Percentiles rank a stretch among this genome's conserved stretches.
These are phyloP conservation scores for Ceratorhiza oryzae-sativae DNA, from an alignment of 1,284 basidiomycete genomes.

Conservation along the genomic window DNA sequence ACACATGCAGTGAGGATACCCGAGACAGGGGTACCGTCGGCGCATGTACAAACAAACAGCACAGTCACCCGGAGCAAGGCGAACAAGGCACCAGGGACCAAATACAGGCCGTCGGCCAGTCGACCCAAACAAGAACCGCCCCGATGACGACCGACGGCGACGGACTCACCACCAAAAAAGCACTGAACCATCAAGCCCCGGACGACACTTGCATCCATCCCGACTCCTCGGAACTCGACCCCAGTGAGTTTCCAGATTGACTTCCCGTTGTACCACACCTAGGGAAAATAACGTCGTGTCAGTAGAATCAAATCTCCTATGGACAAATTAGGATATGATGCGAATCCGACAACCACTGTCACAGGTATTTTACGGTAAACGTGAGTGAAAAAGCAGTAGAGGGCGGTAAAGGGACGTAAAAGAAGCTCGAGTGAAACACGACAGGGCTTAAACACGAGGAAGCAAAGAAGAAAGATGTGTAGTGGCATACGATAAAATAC, in stretches of 20 bases:
- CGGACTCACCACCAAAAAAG: constrained; percentile 28
- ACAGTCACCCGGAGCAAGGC: constrained; percentile 17
- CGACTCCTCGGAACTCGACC: constrained; percentile 17
- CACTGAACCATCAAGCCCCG: constrained; percentile 26
- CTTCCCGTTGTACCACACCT: constrained; percentile 32
- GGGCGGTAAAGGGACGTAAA: not conserved
- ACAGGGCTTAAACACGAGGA: not conserved
- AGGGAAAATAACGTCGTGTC: not conserved
- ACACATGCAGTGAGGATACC: not conserved
- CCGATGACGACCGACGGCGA: not conserved
- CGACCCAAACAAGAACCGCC: constrained; percentile 6
- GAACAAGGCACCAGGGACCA: not conserved
- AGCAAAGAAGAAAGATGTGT: constrained; percentile 2
- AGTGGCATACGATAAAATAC: not conserved
- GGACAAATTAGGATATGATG: not conserved
- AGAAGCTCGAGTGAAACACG: not conserved
- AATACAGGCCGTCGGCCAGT: not conserved
- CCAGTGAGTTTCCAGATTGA: constrained; percentile 15
- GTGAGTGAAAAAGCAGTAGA: not conserved
- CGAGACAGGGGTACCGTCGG: constrained; percentile 4
- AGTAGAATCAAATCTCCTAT: not conserved
- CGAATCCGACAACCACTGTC: not conserved
- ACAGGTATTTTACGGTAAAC: not conserved
- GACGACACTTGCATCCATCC: constrained; percentile 30
- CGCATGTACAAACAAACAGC: not conserved